A percentile compares a stretch with the other conserved stretches of the same genome.
Evolutionary conservation across 2,329 filamentous ascomycete genomes (phyloP).

Genomic region (Xylariaceae sp.): DNA sequence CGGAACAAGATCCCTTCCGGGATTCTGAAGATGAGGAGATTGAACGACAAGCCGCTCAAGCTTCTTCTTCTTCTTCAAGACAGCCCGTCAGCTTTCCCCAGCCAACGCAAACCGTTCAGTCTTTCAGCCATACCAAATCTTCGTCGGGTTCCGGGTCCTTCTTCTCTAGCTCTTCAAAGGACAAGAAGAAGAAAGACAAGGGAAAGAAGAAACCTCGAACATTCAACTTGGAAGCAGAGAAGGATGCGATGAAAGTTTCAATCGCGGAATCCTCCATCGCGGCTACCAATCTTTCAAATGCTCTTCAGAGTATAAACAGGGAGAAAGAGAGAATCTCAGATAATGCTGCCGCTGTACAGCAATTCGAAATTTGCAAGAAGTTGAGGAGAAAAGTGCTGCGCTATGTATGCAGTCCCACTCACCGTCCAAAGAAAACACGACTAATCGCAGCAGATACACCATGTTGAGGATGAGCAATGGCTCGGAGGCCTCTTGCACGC

Average conservation of each 20-base stretch:
- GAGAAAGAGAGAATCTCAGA: conserved; percentile 85
- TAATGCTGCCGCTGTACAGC: conserved; percentile 67
- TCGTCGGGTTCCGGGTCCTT: conserved; percentile 32
- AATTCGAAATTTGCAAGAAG: conserved; percentile 83
- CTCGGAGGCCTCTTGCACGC: conserved; percentile 87
- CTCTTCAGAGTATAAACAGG: conserved; percentile 84
- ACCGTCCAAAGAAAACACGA: not conserved
- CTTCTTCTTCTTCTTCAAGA: conserved; percentile 26
- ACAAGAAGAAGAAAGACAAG: conserved; percentile 45
- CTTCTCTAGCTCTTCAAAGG: conserved; percentile 40
- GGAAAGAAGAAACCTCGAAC: conserved; percentile 51
- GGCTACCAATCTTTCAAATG: conserved; percentile 85
- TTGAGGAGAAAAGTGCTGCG: conserved; percentile 80
- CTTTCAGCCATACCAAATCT: conserved; percentile 34
- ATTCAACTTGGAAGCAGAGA: conserved; percentile 85
- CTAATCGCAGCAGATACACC: conserved; percentile 62
- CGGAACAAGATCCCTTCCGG: conserved; percentile 64
- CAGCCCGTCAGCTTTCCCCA: conserved; percentile 23
- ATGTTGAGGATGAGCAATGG: conserved; percentile 87
- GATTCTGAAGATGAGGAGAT: conserved; percentile 59
- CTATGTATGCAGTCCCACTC: conserved; percentile 52
- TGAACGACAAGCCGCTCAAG: conserved; percentile 26
- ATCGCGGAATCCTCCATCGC: conserved; percentile 88
- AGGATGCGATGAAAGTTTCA: conserved; percentile 78
- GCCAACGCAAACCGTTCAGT: conserved; percentile 28